A percentile compares a stretch with the other conserved stretches of the same genome.
Evolutionary conservation across 192 early-diverging fungal species (phyloP).

Genomic region (Coemansia sp.): DNA sequence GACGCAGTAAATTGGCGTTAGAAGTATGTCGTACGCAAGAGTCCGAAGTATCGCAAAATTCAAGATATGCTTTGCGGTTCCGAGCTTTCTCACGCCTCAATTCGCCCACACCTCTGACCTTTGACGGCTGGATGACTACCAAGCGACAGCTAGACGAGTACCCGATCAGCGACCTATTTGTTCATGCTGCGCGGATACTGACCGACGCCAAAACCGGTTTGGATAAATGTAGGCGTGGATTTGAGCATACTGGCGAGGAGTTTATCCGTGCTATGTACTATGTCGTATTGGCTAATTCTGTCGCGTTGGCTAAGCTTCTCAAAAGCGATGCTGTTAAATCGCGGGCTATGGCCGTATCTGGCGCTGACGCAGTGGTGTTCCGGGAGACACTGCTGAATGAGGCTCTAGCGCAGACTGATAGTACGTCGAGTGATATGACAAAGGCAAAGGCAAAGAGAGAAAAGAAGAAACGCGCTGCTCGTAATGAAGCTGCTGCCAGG

Average conservation of each 20-base stretch:
- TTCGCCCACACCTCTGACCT: conserved; percentile 41
- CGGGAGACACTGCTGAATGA: background rate
- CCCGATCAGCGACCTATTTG: conserved; percentile 29
- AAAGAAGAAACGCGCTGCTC: conserved; percentile 20
- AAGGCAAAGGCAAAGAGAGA: conserved; percentile 19
- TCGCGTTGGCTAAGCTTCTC: conserved; percentile 24
- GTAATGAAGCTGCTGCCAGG: conserved; percentile 1
- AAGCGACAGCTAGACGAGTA: conserved; percentile 35
- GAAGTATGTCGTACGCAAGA: conserved; percentile 20
- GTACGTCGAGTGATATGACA: background rate
- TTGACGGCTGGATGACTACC: conserved; percentile 24
- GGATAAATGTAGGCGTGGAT: background rate
- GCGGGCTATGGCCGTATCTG: conserved; percentile 13
- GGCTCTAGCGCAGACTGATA: background rate
- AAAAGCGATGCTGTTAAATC: background rate
- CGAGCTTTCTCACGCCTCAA: conserved; percentile 33
- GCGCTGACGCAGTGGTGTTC: conserved; percentile 18
- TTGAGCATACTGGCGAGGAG: background rate
- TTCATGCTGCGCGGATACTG: conserved; percentile 20
- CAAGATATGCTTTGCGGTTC: conserved; percentile 42
- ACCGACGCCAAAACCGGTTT: conserved; percentile 11
- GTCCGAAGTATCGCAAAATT: conserved; percentile 6
- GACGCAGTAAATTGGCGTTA: conserved; percentile 12
- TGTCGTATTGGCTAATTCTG: conserved; percentile 28
- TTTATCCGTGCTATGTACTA: conserved; percentile 10